Conservation (phyloP, 2,329 filamentous ascomycete species). For the Pseudocercospora fuligena region DNA sequence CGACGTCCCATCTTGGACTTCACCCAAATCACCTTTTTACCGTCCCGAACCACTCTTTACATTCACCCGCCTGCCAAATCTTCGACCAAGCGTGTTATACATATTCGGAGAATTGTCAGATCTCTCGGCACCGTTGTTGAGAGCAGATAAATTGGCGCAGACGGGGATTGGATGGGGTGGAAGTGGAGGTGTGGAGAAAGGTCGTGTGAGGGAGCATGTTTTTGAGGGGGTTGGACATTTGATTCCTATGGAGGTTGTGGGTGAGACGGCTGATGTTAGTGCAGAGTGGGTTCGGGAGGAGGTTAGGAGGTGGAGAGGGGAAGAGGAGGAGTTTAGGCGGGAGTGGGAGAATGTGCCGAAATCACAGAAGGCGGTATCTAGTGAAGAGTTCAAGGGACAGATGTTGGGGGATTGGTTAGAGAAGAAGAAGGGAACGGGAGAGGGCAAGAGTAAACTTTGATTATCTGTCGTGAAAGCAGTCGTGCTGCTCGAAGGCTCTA, state of each 20-base stretch:
- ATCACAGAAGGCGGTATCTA: slow-evolving; percentile 36
- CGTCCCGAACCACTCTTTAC: slow-evolving; percentile 66
- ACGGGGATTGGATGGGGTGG: slow-evolving; percentile 71
- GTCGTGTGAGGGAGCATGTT: slow-evolving; percentile 68
- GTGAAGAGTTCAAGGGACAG: slow-evolving; percentile 21
- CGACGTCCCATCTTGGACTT: slow-evolving; percentile 42
- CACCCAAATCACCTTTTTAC: slow-evolving; percentile 62
- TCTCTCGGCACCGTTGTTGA: slow-evolving; percentile 58
- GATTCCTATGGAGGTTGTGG: slow-evolving; percentile 79
- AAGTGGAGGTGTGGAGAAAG: slow-evolving; percentile 66
- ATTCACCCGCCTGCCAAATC: slow-evolving; percentile 60
- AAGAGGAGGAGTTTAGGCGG: slow-evolving; percentile 35
- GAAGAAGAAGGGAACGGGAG: background rate
- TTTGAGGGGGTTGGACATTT: slow-evolving; percentile 74
- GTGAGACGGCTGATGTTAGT: slow-evolving; percentile 63
- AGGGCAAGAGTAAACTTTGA: slow-evolving; percentile 3
- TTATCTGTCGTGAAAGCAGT: background rate
- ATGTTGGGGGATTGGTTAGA: slow-evolving; percentile 1
- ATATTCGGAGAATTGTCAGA: slow-evolving; percentile 40
- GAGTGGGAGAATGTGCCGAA: slow-evolving; percentile 37
- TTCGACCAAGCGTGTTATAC: slow-evolving; percentile 60
- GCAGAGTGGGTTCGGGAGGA: slow-evolving; percentile 45
- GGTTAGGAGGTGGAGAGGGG: slow-evolving; percentile 41
- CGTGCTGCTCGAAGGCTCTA: too few relatives aligned
- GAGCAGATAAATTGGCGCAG: slow-evolving; percentile 63